Evolutionary conservation across 495 filamentous ascomycete genomes (phyloP), one percentile per base, ranked within the genome.

Genomic region (Podospora pseudopauciseta): DNA sequence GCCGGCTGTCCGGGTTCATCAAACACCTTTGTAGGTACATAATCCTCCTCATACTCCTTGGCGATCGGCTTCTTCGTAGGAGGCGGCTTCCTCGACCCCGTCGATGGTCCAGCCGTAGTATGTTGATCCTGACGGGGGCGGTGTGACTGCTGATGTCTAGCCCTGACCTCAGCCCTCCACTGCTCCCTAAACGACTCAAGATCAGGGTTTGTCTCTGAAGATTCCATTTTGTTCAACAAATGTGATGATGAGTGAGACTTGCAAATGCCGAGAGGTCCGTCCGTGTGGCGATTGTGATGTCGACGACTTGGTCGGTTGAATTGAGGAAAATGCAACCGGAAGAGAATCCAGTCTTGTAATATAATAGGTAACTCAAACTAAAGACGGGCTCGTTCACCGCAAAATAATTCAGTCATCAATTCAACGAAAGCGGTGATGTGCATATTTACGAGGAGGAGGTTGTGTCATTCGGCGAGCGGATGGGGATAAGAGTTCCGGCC

Each of bases 151-250:
- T 65, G 26, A 26, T 68, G 62, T 58, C 68, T 75, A 0, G 74
- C 69, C 58, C 66, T 70, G 6, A 80, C 73, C 54, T 80, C 78
- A n/a, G 78, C 75, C 19, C 66, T 72, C 78, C 78, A 80, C 72
- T 79, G 74, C 27, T 76, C 74, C 2, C 78, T 75, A 67, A 80
- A 80, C 9, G 76, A 78, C 65, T 80, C 76, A 32, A 80, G 76
- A 28, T 80, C 78, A 0, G 76, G 75, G 57, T 76, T 78, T 26
- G 74, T 62, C 9, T 73, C 74, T 9, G 16, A 53, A 4, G 66
- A 55, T 59, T 63, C 65, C 76, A 78, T 78, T 9, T 66, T 16
- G 65, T 30, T 7, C 32, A 18, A 4, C 27, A 15, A 19, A 69
- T 19, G 16, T 23, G 20, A 27, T 61, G 4, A 27, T 7, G 19